Base-by-base conservation (phyloP, 1,284 basidiomycete genomes). In the Xerocomus amazonicus region DNA sequence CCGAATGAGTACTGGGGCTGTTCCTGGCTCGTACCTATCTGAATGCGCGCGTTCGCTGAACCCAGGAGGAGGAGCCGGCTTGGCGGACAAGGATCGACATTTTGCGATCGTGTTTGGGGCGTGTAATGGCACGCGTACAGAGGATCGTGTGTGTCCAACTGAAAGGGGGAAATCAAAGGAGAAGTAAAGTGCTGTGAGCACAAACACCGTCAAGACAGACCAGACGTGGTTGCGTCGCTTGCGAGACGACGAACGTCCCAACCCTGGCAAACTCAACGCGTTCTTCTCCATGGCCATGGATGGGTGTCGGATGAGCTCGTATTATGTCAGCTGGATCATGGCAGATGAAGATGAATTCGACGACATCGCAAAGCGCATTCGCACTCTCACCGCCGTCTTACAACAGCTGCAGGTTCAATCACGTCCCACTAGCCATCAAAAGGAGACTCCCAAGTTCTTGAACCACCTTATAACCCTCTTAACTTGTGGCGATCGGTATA, bases 21-120 rank as follows among this genome's bases (percentile, higher is more conserved):
- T 84, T 1, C 81, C 82, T 0, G 68, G 61, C 13, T 81, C 86
- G 55, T 75, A 88, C 28, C 90, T 75, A 60, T 93, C 91, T 6
- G 80, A 88, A 27, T 56, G 58, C 0, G 65, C 76, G 12, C 92
- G 78, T 28, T 69, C 62, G 40, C 69, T 63, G 59, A 87, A 88
- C 27, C 70, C 60, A 0, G 68, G 59, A 13, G 81, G 70, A 9
- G 84, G 78, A 0, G 77, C 76, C 0, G 81, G 75, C 27, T 57
- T 61, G 44, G 60, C 61, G 42, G 66, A 39, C 47, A 65, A 38
- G 9, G 56, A 59, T 4, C 52, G 58, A 53, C 62, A 65, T 37
- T 47, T 63, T 1, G 62, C 54, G 16, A 66, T 47, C 9, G 52
- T 53, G 9, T 56, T 51, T 16, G 43, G 43, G 9, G 58, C 56